phyloP scores from a whole-genome alignment of 371 early-diverging fungal genomes.

The Batrachochytrium dendrobatidis region DNA sequence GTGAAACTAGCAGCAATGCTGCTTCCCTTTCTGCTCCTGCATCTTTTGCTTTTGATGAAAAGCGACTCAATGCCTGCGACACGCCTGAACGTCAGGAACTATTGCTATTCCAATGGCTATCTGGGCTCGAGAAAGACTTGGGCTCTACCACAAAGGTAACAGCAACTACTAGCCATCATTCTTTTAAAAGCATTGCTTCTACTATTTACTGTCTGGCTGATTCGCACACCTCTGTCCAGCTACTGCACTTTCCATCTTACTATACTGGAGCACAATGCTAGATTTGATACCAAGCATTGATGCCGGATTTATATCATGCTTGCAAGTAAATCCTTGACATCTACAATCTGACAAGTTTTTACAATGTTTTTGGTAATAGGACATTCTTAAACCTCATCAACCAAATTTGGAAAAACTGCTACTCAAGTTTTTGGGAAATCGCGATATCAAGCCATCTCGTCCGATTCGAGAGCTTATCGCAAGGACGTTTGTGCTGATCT shows the following conservation, averaged over 20 bases:
- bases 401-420: constrained; percentile 61
- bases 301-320: no score
- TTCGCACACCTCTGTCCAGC: no score
- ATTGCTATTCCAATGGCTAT: constrained; percentile 71
- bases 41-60: constrained; percentile 23
- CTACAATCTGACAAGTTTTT: no score
- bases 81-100: constrained; percentile 69
- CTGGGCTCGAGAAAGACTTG: constrained; percentile 59
- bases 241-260: no score
- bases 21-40: constrained; percentile 9
- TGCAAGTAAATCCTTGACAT: no score
- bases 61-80: constrained; percentile 46
- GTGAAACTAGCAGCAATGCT: neutral
- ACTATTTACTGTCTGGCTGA: no score
- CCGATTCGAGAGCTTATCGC: constrained; percentile 72
- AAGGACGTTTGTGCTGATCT: constrained; percentile 63
- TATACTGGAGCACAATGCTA: no score
- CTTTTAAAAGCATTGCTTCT: no score
- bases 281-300: no score
- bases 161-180: neutral
- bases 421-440: constrained; percentile 53
- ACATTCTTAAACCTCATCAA: constrained; percentile 54
- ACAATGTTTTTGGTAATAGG: no score
- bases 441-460: constrained; percentile 62
- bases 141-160: constrained; percentile 8